phyloP scores from a whole-genome alignment of 179 eudicot genomes.

The Monotropa hypopitys region DNA sequence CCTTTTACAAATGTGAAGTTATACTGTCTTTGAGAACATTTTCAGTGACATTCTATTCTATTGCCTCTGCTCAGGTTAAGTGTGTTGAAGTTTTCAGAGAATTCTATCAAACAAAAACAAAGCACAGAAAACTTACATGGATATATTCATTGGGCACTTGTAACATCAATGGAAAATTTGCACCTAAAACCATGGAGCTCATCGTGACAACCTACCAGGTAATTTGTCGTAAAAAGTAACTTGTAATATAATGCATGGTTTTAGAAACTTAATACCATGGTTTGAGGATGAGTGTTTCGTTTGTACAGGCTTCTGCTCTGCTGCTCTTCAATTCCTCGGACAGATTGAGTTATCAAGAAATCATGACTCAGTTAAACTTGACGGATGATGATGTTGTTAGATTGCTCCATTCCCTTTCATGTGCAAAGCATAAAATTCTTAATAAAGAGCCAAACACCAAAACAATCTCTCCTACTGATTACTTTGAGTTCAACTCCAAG shows the following conservation, averaged over 20 bases:
- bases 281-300: not conserved
- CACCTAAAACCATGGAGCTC: constrained; percentile 44
- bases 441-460: constrained; percentile 33
- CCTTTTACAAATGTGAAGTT: not conserved
- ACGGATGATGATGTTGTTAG: constrained; percentile 48
- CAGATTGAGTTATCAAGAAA: constrained; percentile 43
- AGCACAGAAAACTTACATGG: constrained; percentile 66
- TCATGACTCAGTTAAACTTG: constrained; percentile 41
- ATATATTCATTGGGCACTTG: constrained; percentile 61
- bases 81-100: constrained; percentile 62
- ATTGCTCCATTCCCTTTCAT: constrained; percentile 48
- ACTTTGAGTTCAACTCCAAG: constrained; percentile 37
- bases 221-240: constrained; percentile 1
- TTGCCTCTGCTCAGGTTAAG: constrained; percentile 24
- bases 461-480: constrained; percentile 32
- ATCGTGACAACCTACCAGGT: constrained; percentile 62
- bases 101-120: constrained; percentile 52
- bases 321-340: constrained; percentile 51
- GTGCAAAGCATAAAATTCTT: constrained; percentile 50
- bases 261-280: not conserved
- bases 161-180: constrained; percentile 53
- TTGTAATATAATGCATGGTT: not conserved
- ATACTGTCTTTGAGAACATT: not conserved
- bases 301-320: constrained; percentile 49
- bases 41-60: not conserved